Conservation (phyloP, 441 rosid species). For the Mallotus japonicus region DNA sequence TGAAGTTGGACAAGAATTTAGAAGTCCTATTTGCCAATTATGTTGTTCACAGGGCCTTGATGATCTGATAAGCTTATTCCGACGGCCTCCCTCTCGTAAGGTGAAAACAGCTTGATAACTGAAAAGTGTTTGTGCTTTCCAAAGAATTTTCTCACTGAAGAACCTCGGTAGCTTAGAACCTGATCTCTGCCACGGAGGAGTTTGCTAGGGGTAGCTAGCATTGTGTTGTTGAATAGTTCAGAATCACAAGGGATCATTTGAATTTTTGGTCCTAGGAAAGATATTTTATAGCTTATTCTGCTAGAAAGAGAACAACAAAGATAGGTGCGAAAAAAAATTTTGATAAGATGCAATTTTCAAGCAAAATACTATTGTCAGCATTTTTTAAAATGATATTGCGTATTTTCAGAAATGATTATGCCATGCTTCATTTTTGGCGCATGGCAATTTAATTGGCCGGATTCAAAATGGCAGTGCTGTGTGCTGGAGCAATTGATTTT, state of each 20-base stretch:
- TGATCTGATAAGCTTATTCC: constrained; percentile 89
- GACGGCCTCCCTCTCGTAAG: constrained; percentile 90
- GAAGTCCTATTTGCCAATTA: constrained; percentile 2
- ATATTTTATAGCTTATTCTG: constrained; percentile 16
- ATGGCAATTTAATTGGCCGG: background rate
- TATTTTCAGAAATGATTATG: background rate
- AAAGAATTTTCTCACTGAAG: constrained; percentile 1
- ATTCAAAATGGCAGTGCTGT: no score
- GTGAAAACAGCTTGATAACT: constrained; percentile 63
- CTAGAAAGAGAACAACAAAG: background rate
- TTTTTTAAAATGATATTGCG: background rate
- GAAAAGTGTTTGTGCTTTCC: constrained; percentile 9
- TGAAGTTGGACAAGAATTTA: background rate
- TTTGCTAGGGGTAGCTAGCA: constrained; percentile 9
- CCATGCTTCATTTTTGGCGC: background rate
- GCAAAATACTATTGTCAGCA: no score
- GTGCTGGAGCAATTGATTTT: no score
- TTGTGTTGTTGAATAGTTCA: constrained; percentile 14
- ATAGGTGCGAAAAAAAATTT: constrained; percentile 24
- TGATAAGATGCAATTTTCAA: constrained; percentile 7
- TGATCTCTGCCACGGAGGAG: constrained; percentile 11
- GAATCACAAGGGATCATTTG: constrained; percentile 20
- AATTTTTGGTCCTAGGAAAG: constrained; percentile 21
- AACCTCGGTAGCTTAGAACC: constrained; percentile 20
- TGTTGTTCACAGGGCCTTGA: constrained; percentile 73